phyloP scores from a whole-genome alignment of 495 filamentous ascomycete genomes.

The Talaromyces adpressus region DNA sequence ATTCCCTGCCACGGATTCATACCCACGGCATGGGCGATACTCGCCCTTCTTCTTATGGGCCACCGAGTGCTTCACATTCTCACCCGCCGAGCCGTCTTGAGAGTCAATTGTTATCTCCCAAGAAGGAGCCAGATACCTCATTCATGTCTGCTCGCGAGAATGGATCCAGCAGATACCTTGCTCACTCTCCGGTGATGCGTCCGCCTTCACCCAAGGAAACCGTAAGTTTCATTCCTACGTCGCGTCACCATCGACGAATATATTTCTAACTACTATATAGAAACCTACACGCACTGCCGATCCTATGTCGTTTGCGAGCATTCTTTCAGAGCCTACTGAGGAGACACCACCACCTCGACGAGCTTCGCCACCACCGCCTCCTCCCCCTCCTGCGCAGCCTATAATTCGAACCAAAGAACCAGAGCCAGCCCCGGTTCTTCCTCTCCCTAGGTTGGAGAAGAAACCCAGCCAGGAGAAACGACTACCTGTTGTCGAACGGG shows the following conservation, averaged over 20 bases:
- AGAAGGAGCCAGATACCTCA: conserved; percentile 32
- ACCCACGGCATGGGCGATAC: conserved; percentile 29
- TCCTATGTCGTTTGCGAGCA: conserved; percentile 89
- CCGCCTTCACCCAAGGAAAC: conserved; percentile 34
- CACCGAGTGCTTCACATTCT: conserved; percentile 35
- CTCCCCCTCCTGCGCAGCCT: conserved; percentile 18
- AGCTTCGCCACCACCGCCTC: conserved; percentile 24
- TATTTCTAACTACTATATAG: conserved; percentile 23
- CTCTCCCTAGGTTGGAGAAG: conserved; percentile 26
- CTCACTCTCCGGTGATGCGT: conserved; percentile 18
- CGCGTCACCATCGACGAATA: neutral
- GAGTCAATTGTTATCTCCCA: conserved; percentile 37
- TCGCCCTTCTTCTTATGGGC: conserved; percentile 32
- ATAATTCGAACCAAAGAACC: conserved; percentile 16
- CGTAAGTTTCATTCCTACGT: conserved; percentile 20
- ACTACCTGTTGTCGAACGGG: conserved; percentile 32
- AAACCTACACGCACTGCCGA: conserved; percentile 63
- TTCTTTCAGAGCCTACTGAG: conserved; percentile 62
- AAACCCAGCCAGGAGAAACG: conserved; percentile 20
- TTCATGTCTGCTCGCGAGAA: conserved; percentile 26
- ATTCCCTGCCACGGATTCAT: conserved; percentile 36
- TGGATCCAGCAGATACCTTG: conserved; percentile 21
- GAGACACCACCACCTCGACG: conserved; percentile 48
- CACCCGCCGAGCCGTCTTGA: conserved; percentile 38
- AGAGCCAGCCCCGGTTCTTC: conserved; percentile 17